Conservation (phyloP, 352 stramenopile genomes). For the Phytophthora megakarya region DNA sequence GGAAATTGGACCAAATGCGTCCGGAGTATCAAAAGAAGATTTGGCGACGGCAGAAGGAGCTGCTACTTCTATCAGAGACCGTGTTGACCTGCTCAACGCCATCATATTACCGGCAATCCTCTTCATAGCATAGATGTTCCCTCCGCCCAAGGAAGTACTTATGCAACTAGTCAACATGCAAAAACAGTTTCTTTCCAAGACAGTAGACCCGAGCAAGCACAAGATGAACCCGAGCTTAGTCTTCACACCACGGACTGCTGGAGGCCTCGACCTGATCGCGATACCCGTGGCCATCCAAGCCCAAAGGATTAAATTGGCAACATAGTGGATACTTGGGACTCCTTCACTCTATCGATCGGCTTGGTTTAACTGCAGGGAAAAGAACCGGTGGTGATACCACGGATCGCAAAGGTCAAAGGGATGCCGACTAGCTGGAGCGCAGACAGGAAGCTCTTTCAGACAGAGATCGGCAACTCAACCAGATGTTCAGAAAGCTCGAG, state of each 20-base stretch:
- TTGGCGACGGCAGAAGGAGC: not conserved
- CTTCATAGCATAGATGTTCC: not conserved
- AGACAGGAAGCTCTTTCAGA: too few relatives aligned
- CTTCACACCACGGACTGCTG: not conserved
- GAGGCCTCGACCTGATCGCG: not conserved
- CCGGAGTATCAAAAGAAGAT: too few relatives aligned
- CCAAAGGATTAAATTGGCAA: not conserved
- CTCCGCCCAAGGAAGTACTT: not conserved
- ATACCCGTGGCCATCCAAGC: not conserved
- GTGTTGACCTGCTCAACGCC: not conserved
- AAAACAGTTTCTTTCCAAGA: not conserved
- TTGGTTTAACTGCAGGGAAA: not conserved
- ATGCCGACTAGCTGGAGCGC: not conserved
- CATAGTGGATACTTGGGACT: not conserved
- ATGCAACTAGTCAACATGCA: not conserved
- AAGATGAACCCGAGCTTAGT: not conserved
- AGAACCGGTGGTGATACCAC: not conserved
- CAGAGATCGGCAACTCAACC: too few relatives aligned
- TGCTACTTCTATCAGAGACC: not conserved
- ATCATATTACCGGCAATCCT: not conserved
- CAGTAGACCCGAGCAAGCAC: too few relatives aligned
- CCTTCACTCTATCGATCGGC: too few relatives aligned
- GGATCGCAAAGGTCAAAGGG: not conserved
- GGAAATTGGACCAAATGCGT: too few relatives aligned
- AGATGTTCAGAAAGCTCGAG: too few relatives aligned